These are phyloP conservation scores for Capronia coronata DNA, from an alignment of 2,329 filamentous ascomycete species.

Conservation along the genomic window DNA sequence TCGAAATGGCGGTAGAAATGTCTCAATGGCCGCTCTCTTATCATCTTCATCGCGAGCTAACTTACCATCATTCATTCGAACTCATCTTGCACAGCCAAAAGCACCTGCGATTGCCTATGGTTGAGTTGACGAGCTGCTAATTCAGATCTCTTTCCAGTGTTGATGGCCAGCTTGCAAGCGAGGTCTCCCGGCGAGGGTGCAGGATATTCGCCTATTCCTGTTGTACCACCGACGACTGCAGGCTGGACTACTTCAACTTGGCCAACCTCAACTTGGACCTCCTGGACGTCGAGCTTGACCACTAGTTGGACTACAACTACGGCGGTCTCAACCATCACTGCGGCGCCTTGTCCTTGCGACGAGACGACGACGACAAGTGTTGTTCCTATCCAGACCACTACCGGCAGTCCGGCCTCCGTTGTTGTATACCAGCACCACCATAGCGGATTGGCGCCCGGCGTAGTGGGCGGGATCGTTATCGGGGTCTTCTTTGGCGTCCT, in stretches of 20 bases:
- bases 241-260: conserved; percentile 2
- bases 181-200: conserved; percentile 3
- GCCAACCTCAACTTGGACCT: conserved; percentile 3
- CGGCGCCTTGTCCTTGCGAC: conserved; percentile 4
- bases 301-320: conserved; percentile 1
- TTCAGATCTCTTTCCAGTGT: neutral
- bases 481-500: conserved; percentile 22
- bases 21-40: no score
- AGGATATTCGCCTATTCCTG: neutral
- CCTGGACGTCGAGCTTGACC: neutral
- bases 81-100: no score
- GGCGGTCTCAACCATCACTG: conserved; percentile 2
- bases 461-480: conserved; percentile 20
- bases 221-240: neutral
- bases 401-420: conserved; percentile 3
- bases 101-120: neutral
- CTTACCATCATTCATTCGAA: no score
- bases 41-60: no score
- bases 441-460: conserved; percentile 16
- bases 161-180: neutral
- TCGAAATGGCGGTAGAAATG: neutral
- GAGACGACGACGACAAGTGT: conserved; percentile 10
- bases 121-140: neutral
- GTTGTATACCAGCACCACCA: conserved; percentile 11
- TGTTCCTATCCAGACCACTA: conserved; percentile 11